Percentiles rank a stretch among this genome's conserved stretches.
phyloP scores from a whole-genome alignment of 225 moss, liverwort and hornwort species.

The Asterella californica region DNA sequence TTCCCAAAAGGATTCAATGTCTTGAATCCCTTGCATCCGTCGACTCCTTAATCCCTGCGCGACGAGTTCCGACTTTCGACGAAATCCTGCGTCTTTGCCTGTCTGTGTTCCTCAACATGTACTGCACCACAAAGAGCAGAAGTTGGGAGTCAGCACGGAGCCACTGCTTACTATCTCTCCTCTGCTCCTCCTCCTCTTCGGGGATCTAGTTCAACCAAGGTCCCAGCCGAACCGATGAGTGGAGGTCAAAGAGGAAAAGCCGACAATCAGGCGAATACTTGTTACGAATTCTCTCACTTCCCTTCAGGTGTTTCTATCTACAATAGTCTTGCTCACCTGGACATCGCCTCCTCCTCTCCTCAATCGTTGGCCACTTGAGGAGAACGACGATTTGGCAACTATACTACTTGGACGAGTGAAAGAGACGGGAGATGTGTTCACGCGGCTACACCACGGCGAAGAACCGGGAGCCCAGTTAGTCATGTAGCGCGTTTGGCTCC shows the following conservation, averaged over 20 bases:
- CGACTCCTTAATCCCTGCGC: not conserved
- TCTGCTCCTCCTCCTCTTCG: not conserved
- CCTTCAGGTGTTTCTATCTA: not conserved
- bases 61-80: not conserved
- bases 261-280: not conserved
- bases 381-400: conserved; percentile 2
- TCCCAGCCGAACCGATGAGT: not conserved
- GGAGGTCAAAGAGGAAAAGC: not conserved
- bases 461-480: not conserved
- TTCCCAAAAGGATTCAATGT: not conserved
- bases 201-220: not conserved
- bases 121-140: conserved; percentile 7
- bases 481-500: conserved; percentile 13
- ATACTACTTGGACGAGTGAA: not conserved
- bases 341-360: not conserved
- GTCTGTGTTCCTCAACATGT: not conserved
- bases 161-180: not conserved
- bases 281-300: not conserved
- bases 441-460: conserved; percentile 8
- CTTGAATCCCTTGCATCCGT: not conserved
- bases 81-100: not conserved
- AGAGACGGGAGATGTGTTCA: not conserved
- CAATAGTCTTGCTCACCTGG: not conserved
- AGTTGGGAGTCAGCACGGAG: not conserved
- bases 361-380: conserved; percentile 6